These are phyloP conservation scores for Clarireedia hainanense DNA, from an alignment of 2,329 filamentous ascomycete genomes.

Conservation along the genomic window DNA sequence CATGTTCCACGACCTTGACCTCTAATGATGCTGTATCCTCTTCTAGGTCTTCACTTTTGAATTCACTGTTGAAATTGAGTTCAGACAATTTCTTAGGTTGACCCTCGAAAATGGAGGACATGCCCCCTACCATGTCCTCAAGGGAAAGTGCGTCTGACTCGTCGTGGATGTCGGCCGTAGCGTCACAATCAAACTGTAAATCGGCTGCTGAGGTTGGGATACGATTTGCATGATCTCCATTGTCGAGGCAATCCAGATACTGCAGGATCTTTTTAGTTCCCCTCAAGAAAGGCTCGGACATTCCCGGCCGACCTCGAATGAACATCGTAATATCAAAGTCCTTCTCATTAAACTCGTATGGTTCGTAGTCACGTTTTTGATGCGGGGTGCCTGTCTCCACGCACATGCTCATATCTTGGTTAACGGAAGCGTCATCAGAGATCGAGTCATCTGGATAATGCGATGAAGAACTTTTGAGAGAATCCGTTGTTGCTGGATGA, in stretches of 20 bases:
- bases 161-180: neutral
- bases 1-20: neutral
- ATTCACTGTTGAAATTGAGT: neutral
- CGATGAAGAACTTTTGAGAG: neutral
- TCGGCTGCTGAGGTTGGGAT: neutral
- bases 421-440: neutral
- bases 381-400: conserved; percentile 4
- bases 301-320: neutral
- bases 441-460: neutral
- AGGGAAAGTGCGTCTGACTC: neutral
- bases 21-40: neutral
- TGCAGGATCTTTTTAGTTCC: conserved; percentile 6
- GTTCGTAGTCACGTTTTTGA: neutral
- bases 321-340: neutral
- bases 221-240: neutral
- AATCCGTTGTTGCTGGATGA: neutral
- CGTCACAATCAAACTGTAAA: neutral
- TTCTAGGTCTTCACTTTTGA: neutral
- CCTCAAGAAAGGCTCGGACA: neutral
- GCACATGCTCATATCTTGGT: neutral
- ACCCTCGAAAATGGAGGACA: neutral
- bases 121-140: too few relatives aligned
- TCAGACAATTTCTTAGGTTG: neutral
- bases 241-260: neutral
- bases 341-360: neutral